A percentile compares a stretch with the other conserved stretches of the same genome.
phyloP scores from a whole-genome alignment of 768 basidiomycete genomes.

The Cytidiella melzeri region DNA sequence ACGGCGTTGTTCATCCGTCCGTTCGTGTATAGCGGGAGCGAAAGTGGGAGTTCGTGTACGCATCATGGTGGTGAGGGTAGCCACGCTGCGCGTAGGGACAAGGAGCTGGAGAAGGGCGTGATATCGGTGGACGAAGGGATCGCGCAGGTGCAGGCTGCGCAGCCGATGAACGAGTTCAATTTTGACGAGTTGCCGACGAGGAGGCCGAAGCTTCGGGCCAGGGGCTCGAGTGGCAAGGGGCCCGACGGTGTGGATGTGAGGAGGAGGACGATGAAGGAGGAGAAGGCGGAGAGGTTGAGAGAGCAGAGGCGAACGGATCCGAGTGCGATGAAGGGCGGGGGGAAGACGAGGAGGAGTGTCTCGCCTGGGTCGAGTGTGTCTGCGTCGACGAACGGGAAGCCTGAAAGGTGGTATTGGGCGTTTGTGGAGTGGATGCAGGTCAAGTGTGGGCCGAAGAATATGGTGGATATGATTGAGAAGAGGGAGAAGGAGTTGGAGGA shows the following conservation, averaged over 20 bases:
- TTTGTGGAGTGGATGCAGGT: slow-evolving; percentile 16
- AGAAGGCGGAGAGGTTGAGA: not conserved
- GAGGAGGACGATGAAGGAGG: not conserved
- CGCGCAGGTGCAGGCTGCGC: slow-evolving; percentile 12
- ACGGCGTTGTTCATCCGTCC: slow-evolving; percentile 29
- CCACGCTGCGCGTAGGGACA: not conserved
- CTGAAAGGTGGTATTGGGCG: slow-evolving; percentile 7
- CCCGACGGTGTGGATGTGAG: not conserved
- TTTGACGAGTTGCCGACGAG: slow-evolving; percentile 30
- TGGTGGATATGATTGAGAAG: slow-evolving; percentile 10
- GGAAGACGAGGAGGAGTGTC: not conserved
- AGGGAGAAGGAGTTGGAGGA: not conserved
- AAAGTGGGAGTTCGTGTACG: not conserved
- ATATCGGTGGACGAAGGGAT: not conserved
- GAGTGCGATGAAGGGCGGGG: slow-evolving; percentile 2
- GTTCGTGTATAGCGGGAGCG: slow-evolving; percentile 20
- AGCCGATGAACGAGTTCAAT: slow-evolving; percentile 25
- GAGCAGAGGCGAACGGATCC: not conserved
- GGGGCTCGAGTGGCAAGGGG: not conserved
- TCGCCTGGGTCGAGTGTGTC: not conserved
- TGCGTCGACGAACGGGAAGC: slow-evolving; percentile 4
- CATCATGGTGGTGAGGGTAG: not conserved
- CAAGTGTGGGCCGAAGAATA: slow-evolving; percentile 23
- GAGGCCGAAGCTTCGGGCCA: slow-evolving; percentile 6
- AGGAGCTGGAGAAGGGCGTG: slow-evolving; percentile 15